Conservation (phyloP, 306 rosid genomes). For the Sophora flavescens region DNA sequence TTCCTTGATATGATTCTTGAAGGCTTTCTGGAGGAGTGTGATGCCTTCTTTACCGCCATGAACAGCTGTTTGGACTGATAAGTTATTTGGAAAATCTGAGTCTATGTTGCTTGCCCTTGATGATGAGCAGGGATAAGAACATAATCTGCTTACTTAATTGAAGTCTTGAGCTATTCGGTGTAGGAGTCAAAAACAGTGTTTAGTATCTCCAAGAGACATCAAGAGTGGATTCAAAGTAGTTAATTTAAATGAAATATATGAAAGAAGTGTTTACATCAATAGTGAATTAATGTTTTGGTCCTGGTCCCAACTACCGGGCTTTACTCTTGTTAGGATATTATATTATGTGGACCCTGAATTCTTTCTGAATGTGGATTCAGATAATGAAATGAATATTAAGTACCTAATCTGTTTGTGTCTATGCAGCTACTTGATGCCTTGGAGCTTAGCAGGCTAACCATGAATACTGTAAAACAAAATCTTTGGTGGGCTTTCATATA, state of each 20-base stretch:
- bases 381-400: neutral
- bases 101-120: too few relatives aligned
- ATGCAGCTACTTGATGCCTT: slow-evolving; percentile 93
- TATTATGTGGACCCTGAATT: slow-evolving; percentile 18
- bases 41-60: too few relatives aligned
- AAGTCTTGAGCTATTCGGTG: neutral
- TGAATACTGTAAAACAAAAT: slow-evolving; percentile 94
- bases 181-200: neutral
- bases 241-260: slow-evolving; percentile 8
- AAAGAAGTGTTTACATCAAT: neutral
- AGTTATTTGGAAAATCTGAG: neutral
- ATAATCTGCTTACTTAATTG: neutral
- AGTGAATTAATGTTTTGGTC: neutral
- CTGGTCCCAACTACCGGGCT: neutral
- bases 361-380: slow-evolving; percentile 30
- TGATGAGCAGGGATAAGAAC: neutral
- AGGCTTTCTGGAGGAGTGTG: too few relatives aligned
- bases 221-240: slow-evolving; percentile 30
- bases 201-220: slow-evolving; percentile 5
- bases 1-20: too few relatives aligned
- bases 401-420: slow-evolving; percentile 43
- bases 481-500: slow-evolving; percentile 98
- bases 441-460: slow-evolving; percentile 94
- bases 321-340: neutral
- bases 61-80: too few relatives aligned